These are phyloP conservation scores for Sanguinoderma infundibulare DNA, from an alignment of 1,284 basidiomycete genomes.

Conservation along the genomic window DNA sequence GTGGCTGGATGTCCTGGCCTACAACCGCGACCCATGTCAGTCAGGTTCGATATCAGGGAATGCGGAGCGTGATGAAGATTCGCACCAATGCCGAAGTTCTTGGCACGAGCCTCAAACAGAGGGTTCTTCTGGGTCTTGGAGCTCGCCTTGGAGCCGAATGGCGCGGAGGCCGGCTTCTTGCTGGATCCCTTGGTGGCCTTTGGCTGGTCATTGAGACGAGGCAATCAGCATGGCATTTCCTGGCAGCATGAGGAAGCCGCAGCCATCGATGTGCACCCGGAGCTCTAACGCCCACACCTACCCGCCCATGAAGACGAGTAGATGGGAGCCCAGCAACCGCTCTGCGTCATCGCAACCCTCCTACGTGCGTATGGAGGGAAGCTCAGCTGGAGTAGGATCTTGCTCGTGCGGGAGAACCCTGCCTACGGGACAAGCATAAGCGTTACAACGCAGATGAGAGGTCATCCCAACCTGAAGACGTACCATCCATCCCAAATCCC, in stretches of 20 bases:
- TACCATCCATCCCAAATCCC: slow-evolving; percentile 57
- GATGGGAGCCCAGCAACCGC: slow-evolving; percentile 51
- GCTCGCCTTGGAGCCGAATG: slow-evolving; percentile 73
- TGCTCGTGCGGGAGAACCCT: slow-evolving; percentile 33
- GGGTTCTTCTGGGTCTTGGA: slow-evolving; percentile 90
- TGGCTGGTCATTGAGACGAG: slow-evolving; percentile 91
- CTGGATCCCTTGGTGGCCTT: slow-evolving; percentile 68
- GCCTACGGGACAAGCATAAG: slow-evolving; percentile 9
- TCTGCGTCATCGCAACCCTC: slow-evolving; percentile 33
- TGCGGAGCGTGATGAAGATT: background rate
- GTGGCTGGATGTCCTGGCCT: slow-evolving; percentile 96
- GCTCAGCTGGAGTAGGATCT: slow-evolving; percentile 34
- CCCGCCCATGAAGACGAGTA: slow-evolving; percentile 27
- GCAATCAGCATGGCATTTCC: slow-evolving; percentile 53
- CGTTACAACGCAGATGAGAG: slow-evolving; percentile 22
- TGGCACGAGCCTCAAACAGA: slow-evolving; percentile 89
- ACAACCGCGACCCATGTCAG: background rate
- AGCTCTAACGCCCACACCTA: slow-evolving; percentile 64
- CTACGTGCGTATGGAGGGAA: background rate
- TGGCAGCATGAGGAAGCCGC: slow-evolving; percentile 39
- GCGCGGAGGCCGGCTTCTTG: slow-evolving; percentile 82
- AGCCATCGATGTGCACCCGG: slow-evolving; percentile 53
- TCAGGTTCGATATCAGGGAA: slow-evolving; percentile 2
- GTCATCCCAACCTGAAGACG: slow-evolving; percentile 48
- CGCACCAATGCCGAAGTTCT: slow-evolving; percentile 96